Evolutionary conservation across 1,284 basidiomycete species (phyloP).

Genomic region (Boletus nobilissimus): DNA sequence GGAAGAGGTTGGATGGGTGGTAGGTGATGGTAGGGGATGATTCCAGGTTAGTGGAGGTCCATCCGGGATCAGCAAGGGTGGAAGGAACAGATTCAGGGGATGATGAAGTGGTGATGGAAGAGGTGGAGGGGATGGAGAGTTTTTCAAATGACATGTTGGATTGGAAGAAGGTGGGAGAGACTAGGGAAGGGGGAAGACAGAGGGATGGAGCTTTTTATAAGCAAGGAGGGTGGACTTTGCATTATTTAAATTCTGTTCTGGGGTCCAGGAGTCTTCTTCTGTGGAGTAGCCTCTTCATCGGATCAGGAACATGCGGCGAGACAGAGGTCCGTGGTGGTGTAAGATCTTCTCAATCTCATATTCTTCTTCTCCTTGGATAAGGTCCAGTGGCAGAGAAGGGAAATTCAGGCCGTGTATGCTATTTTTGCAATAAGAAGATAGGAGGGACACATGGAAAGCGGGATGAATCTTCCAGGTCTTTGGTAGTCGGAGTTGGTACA

Average conservation of each 20-base stretch:
- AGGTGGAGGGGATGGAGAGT: no score
- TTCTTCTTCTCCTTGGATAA: not conserved
- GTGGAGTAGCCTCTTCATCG: not conserved
- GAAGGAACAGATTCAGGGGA: no score
- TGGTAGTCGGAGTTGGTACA: not conserved
- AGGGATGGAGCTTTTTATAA: not conserved
- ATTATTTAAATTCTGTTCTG: not conserved
- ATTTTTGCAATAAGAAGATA: not conserved
- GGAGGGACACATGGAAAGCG: not conserved
- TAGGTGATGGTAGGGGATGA: no score
- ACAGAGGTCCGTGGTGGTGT: not conserved
- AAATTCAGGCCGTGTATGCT: not conserved
- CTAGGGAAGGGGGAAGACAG: not conserved
- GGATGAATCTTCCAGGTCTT: not conserved
- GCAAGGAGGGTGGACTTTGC: not conserved
- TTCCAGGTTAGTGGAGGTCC: no score
- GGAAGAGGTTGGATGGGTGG: no score
- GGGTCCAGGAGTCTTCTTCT: not conserved
- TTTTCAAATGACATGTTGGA: no score
- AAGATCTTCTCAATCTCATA: not conserved
- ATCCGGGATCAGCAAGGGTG: no score
- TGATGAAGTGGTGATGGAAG: no score
- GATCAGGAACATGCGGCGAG: not conserved
- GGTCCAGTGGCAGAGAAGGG: not conserved
- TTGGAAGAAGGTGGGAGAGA: no score